Conservation (phyloP, 768 basidiomycete genomes). For the Russula abietina region DNA sequence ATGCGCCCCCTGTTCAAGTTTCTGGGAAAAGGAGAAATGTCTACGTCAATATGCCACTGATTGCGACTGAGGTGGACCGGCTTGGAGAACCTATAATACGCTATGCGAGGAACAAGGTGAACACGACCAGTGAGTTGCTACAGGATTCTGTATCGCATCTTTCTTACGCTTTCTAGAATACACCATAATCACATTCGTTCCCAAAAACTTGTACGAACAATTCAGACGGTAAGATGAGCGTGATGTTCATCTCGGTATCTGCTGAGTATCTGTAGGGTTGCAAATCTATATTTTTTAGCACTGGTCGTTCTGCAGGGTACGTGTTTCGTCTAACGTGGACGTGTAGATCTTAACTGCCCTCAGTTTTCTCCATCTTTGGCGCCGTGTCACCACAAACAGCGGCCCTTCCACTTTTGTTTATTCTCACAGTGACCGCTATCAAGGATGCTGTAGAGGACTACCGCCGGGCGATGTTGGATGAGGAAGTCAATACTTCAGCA, state of each 20-base stretch:
- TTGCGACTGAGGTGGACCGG: slow-evolving; percentile 56
- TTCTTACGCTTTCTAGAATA: slow-evolving; percentile 53
- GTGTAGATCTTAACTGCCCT: slow-evolving; percentile 19
- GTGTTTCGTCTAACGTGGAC: background rate
- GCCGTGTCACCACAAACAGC: slow-evolving; percentile 77
- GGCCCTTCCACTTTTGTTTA: slow-evolving; percentile 81
- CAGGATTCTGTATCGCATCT: background rate
- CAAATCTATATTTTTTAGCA: slow-evolving; percentile 87
- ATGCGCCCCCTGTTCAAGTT: slow-evolving; percentile 33
- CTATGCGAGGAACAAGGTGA: slow-evolving; percentile 91
- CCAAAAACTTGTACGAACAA: slow-evolving; percentile 93
- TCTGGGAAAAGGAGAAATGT: slow-evolving; percentile 62
- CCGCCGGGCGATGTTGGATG: slow-evolving; percentile 79
- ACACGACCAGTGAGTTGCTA: slow-evolving; percentile 73
- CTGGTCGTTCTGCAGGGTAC: slow-evolving; percentile 76
- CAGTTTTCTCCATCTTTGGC: slow-evolving; percentile 89
- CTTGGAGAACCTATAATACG: slow-evolving; percentile 70
- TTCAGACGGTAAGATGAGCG: slow-evolving; percentile 60
- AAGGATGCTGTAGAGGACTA: slow-evolving; percentile 97
- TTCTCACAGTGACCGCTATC: slow-evolving; percentile 81
- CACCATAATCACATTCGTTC: slow-evolving; percentile 82
- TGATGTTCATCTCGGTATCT: slow-evolving; percentile 1
- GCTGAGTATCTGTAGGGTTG: slow-evolving; percentile 46
- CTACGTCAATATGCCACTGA: slow-evolving; percentile 70
- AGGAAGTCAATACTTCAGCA: slow-evolving; percentile 92